Evolutionary conservation across 495 filamentous ascomycete genomes (phyloP).

Genomic region (Talaromyces trachyspermus): DNA sequence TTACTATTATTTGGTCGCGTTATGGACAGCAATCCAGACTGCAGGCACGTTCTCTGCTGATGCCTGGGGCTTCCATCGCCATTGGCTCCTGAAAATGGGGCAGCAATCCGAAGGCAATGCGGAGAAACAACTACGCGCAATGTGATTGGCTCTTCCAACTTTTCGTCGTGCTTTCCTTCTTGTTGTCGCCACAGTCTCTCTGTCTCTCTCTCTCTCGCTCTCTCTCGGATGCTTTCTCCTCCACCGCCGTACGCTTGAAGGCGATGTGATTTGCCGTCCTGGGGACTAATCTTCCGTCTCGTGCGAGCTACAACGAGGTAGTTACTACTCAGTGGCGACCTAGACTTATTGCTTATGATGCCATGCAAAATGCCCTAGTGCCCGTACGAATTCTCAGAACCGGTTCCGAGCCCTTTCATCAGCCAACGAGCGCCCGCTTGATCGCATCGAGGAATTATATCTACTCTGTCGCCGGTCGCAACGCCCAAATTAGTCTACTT

Average conservation of each 20-base stretch:
- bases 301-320: no score
- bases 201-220: no score
- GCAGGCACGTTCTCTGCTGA: neutral
- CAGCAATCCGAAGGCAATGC: no score
- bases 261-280: no score
- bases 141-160: conserved; percentile 5
- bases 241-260: no score
- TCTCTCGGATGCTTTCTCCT: no score
- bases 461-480: no score
- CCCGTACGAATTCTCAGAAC: conserved; percentile 8
- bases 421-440: conserved; percentile 6
- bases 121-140: no score
- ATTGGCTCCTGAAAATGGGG: no score
- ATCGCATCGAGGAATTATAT: neutral
- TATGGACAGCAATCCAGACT: neutral
- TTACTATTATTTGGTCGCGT: no score
- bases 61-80: neutral
- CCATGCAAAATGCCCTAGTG: conserved; percentile 3
- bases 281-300: conserved; percentile 1
- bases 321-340: neutral
- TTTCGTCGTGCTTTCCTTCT: neutral
- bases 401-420: conserved; percentile 4
- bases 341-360: neutral
- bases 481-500: no score
- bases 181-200: neutral